Base-by-base conservation (phyloP, 2,329 filamentous ascomycete species). In the Colletotrichum destructivum region DNA sequence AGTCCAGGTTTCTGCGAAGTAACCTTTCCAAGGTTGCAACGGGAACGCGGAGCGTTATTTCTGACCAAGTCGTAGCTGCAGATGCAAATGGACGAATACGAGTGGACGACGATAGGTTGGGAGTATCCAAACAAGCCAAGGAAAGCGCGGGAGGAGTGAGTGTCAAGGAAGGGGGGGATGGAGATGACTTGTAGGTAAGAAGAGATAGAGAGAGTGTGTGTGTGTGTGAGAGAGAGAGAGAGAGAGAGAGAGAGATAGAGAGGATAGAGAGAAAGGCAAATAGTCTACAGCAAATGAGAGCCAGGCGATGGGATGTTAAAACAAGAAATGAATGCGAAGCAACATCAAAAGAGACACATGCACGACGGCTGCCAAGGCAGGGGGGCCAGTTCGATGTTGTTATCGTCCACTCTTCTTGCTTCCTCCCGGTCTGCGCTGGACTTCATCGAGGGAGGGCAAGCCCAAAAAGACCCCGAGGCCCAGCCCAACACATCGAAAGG, bases 261-360 rank as follows among this genome's bases (percentile, higher is more conserved):
- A 26, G 21, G 21, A 55, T 42, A 52, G 31, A 23, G 64, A 56
- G 23, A 49, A 23, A 67, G 21, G 38, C 38, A 42, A 38, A 42
- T 35, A 56, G 44, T 49, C 35, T n/a, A 60, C 35, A 49, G 47
- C 56, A 66, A 62, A 51, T 59, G 62, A 66, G 62, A 71, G 62
- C 16, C 56, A 66, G 66, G 15, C 26, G 44, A 57, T 23, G 47
- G 62, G 54, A 66, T 40, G 67, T 57, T 64, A 66, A 73, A 68
- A 72, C 71, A 71, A 70, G 68, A 66, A 71, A 67, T 60, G 64
- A 60, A 67, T 49, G 69, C 46, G 69, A 67, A 71, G 51, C 56
- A 61, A 54, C 46, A 35, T 35, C 31, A 46, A 69, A n/a, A 69
- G 64, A 59, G 59, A 71, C 64, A 57, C 57, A 35, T 26, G 46